Percentiles rank a stretch among this genome's conserved stretches.
Evolutionary conservation across 805 yeast genomes (phyloP).

Genomic region (Lipomyces mesembrius): DNA sequence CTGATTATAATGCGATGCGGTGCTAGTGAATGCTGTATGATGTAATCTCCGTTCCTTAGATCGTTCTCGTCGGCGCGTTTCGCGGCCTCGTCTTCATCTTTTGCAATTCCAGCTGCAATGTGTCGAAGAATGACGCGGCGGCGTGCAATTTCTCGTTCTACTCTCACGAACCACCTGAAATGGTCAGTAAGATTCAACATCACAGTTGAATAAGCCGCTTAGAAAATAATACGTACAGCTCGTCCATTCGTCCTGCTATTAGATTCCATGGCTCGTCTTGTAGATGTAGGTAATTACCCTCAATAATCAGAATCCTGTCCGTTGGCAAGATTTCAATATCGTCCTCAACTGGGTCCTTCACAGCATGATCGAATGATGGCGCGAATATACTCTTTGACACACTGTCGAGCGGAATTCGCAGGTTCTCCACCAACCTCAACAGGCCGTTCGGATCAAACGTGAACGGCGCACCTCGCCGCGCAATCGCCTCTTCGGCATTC

Average conservation of each 20-base stretch:
- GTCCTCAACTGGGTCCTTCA: slow-evolving; percentile 64
- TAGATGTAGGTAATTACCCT: slow-evolving; percentile 74
- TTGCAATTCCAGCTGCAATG: slow-evolving; percentile 48
- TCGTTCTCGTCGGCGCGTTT: slow-evolving; percentile 56
- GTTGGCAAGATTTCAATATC: slow-evolving; percentile 54
- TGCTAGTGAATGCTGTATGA: slow-evolving; percentile 40
- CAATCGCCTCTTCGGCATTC: slow-evolving; percentile 61
- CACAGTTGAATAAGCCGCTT: background rate
- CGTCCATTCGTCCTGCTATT: slow-evolving; percentile 50
- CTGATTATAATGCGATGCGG: slow-evolving; percentile 34
- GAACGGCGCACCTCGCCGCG: slow-evolving; percentile 80
- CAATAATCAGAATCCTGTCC: slow-evolving; percentile 65
- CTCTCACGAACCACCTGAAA: slow-evolving; percentile 52
- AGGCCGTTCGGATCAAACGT: slow-evolving; percentile 73
- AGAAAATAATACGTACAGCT: slow-evolving; percentile 32
- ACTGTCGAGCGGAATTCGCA: slow-evolving; percentile 42
- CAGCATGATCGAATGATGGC: slow-evolving; percentile 77
- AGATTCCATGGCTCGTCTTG: slow-evolving; percentile 63
- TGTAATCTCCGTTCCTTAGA: slow-evolving; percentile 60
- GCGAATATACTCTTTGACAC: slow-evolving; percentile 37
- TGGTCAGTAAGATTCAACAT: background rate
- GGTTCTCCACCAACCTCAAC: slow-evolving; percentile 45
- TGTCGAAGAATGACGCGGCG: slow-evolving; percentile 51
- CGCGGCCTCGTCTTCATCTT: slow-evolving; percentile 45
- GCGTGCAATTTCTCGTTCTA: slow-evolving; percentile 54